Base-by-base conservation (phyloP, 176 grass and related monocot species). In the Oryza glumipatula region DNA sequence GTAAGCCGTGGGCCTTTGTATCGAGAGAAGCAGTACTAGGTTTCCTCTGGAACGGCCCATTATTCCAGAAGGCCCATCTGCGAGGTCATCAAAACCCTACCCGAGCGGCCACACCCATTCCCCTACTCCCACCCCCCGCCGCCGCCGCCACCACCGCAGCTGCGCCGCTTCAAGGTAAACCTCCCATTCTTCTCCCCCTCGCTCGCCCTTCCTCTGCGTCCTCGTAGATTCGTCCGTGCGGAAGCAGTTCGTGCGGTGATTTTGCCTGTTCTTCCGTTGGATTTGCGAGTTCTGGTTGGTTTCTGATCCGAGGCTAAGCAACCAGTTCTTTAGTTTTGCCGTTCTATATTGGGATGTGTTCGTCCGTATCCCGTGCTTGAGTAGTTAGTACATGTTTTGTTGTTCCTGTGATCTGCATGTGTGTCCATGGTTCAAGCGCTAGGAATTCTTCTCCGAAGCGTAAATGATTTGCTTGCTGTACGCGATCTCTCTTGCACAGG, bases 21-120 rank as follows among this genome's bases (percentile, higher is more conserved):
- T 28, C n/a, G 6, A 22, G 2, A 63, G 38, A 7, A 39, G 38
- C 6, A 63, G 6, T 58, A 58, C 52, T 5, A 51, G 17, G 0
- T 51, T 16, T 21, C 51, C 51, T 15, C 51, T 54, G 15, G 21
- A 4, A 32, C 56, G 46, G 73, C 68, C 86, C 60, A 73, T 52
- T 13, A 67, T 32, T 56, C 56, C 45, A 64, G 23, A 5, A 69
- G 10, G 9, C 56, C 76, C 63, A 36, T 30, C 48, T 35, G 19
- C 36, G 70, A 74, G 87, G 76, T 74, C 82, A 68, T 89, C 46
- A 84, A 61, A 84, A 80, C 76, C 81, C 87, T 80, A 80, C 76
- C 82, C 46, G 3, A 70, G 48, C 46, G 28, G 48, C 36, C 16
- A 10, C 45, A 19, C 52, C 6, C 35, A 61, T 70, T 63, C 24